Base-by-base conservation (phyloP, 2,329 filamentous ascomycete genomes). In the Alternaria metachromatica region DNA sequence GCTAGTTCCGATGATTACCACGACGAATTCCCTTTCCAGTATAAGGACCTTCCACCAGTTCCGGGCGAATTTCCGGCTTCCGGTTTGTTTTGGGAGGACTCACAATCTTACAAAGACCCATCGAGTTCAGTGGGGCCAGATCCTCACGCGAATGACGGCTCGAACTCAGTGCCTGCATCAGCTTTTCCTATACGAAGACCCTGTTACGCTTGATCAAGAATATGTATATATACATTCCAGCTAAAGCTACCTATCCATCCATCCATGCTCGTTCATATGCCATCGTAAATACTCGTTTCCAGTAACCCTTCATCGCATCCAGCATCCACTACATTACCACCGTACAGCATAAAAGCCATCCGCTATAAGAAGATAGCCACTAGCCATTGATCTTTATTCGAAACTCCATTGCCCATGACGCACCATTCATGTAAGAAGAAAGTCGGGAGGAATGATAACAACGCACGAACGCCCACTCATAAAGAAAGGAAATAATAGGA, bases 341-440 rank as follows among this genome's bases (percentile, higher is more conserved):
- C 15, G 3, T 41, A 41, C 37, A 18, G 33, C 15, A 15, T n/a
- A 9, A 9, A 41, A 41, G 37, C 15, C 37, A 41, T 9, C 33
- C 4, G 2, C 33, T 8, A 37, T 37, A 8, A 37, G 13, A 37
- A 37, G 30, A 37, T 4, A 0, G 13, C 13, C 2, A 13, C 33
- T 37, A 37, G 7, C 33, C 4, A n/a, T 9, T 7, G 3, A 26
- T 37, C 30, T 37, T 37, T 4, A 2, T 37, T 18, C 28, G 28
- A 25, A 60, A 60, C 58, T 55, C 58, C 50, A 28, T 37, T 49
- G 23, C 30, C 26, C 58, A 37, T 57, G 33, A 41, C 37, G 37
- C 37, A 41, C 37, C n/a, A 41, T 41, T 41, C 37, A 41, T 18
- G 37, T 41, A 15, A 15, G 8, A 28, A 28, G 8, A 5, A 23